Evolutionary conservation across 2,329 filamentous ascomycete genomes (phyloP), one percentile per base, ranked within the genome.

Genomic region (Cryphonectria naterciae): DNA sequence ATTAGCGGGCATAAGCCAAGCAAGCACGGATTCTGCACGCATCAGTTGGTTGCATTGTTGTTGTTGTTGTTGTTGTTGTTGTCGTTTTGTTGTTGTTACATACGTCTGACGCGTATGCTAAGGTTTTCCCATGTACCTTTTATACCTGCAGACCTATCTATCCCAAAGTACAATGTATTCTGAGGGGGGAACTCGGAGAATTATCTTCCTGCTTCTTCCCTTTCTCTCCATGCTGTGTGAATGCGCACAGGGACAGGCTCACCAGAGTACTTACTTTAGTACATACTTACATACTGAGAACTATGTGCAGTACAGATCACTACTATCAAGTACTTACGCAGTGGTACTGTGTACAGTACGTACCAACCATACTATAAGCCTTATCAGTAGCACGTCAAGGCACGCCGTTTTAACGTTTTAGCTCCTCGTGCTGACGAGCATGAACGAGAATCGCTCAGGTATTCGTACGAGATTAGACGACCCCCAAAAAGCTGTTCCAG

Each of bases 31-130:
- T 62, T 39, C 19, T 39, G 8, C 60, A 62, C 37, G 32, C 60
- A 62, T n/a, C 37, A 11, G 60, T 41, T 37, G 56, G 32, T 13
- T 64, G 39, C 61, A 64, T 28, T 25, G 25, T 64, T 64, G n/a
- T 43, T 49, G 19, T 49, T 49, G 43, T 22, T 46, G 43, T 46
- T 17, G 43, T n/a, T 22, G 19, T 8, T 19, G 19, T 22, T 46
- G 43, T 46, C 22, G 43, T n/a, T 49, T 8, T 19, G 43, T 22
- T 46, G 43, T 49, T 49, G 43, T n/a, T 49, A n/a, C 46, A 25
- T 49, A n/a, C 46, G 39, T 39, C 37, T 64, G 60, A 37, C 60
- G 32, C 37, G 60, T 62, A 39, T 41, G 8, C 32, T 22, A 25
- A 4, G 11, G 32, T n/a, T 46, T 46, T 22, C 22, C 22, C 60